Conservation (phyloP, 1,284 basidiomycete species). For the Trametes sp. region DNA sequence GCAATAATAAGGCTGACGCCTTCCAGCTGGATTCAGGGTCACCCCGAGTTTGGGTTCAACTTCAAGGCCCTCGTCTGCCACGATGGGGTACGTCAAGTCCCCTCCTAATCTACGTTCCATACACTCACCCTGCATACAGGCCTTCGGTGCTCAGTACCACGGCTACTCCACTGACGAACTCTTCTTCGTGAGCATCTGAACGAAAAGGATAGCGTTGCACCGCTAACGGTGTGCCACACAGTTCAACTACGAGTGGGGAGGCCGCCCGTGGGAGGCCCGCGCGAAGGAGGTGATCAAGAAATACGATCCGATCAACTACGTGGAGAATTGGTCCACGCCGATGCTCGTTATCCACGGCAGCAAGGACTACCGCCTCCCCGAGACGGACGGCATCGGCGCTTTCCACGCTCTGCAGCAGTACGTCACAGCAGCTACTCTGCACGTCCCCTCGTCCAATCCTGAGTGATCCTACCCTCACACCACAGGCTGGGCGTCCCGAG, state of each 20-base stretch:
- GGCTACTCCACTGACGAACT: constrained; percentile 87
- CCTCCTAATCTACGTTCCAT: constrained; percentile 16
- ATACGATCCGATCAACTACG: constrained; percentile 80
- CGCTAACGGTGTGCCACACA: constrained; percentile 37
- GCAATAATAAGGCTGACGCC: constrained; percentile 19
- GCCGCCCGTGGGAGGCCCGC: constrained; percentile 77
- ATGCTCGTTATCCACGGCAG: constrained; percentile 87
- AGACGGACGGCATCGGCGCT: constrained; percentile 82
- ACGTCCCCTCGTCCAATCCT: constrained; percentile 22
- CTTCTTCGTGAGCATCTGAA: constrained; percentile 70
- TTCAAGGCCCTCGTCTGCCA: constrained; percentile 93
- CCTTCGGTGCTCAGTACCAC: constrained; percentile 77
- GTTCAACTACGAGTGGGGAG: constrained; percentile 88
- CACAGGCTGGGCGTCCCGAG: constrained; percentile 78
- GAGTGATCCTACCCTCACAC: constrained; percentile 11
- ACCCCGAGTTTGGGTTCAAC: constrained; percentile 83
- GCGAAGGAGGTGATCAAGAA: constrained; percentile 62
- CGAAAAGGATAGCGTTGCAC: neutral
- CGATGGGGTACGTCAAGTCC: constrained; percentile 68
- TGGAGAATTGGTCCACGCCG: constrained; percentile 87
- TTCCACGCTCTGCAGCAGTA: constrained; percentile 86
- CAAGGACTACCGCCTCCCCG: constrained; percentile 86
- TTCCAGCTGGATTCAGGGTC: constrained; percentile 90
- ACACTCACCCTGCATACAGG: constrained; percentile 44
- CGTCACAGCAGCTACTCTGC: constrained; percentile 44